Percentiles rank a stretch among this genome's conserved stretches.
Evolutionary conservation across 2,329 filamentous ascomycete species (phyloP).

Genomic region (Neoarthrinium moseri): DNA sequence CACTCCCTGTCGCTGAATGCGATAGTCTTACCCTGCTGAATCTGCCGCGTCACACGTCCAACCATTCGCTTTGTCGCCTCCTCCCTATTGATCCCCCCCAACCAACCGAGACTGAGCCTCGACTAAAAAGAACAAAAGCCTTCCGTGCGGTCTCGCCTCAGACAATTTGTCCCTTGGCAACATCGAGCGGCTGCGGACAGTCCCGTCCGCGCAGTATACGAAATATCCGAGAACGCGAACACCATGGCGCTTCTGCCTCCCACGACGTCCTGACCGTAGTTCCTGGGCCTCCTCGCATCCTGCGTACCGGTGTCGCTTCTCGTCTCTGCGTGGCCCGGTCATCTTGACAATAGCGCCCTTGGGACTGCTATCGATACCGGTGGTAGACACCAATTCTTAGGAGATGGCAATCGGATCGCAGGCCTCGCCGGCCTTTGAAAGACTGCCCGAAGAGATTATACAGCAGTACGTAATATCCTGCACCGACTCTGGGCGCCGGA

Average conservation of each 20-base stretch:
- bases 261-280: neutral
- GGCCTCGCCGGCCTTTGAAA: constrained; percentile 45
- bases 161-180: neutral
- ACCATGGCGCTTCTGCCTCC: neutral
- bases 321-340: no score
- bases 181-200: no score
- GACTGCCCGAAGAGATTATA: constrained; percentile 68
- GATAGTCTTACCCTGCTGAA: neutral
- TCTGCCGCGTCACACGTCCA: neutral
- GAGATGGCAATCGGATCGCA: constrained; percentile 7
- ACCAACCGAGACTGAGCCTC: neutral
- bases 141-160: neutral
- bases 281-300: neutral
- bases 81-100: neutral
- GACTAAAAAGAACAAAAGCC: no score
- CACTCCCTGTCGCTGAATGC: constrained; percentile 6
- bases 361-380: neutral
- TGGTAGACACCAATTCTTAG: neutral
- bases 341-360: neutral
- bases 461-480: constrained; percentile 54
- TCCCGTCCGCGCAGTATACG: no score
- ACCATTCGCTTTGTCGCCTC: neutral
- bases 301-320: neutral
- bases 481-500: neutral
- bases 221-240: neutral